Evolutionary conservation across 2,329 filamentous ascomycete species (phyloP).

Genomic region (Neonectria neomacrospora): DNA sequence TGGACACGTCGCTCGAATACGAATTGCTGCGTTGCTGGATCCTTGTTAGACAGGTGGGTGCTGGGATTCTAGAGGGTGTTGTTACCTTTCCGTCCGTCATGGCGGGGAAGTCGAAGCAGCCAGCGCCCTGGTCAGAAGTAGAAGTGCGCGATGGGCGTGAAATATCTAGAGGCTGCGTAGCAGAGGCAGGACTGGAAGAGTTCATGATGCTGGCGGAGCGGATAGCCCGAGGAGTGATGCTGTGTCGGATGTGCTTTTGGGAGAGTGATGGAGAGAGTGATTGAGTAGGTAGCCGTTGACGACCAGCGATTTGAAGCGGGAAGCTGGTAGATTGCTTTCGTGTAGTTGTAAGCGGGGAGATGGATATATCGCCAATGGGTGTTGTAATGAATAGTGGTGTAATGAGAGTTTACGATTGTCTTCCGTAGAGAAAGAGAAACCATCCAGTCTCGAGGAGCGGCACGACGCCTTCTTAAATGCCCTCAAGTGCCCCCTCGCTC

Average conservation of each 20-base stretch:
- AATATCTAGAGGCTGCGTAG: constrained; percentile 29
- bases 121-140: constrained; percentile 35
- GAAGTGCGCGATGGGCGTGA: constrained; percentile 30
- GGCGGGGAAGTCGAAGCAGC: constrained; percentile 38
- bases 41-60: constrained; percentile 33
- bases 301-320: constrained; percentile 4
- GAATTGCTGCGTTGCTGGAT: constrained; percentile 44
- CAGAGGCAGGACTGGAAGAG: constrained; percentile 19
- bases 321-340: not conserved
- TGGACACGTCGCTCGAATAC: constrained; percentile 45
- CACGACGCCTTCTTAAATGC: constrained; percentile 26
- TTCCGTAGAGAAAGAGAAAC: not conserved
- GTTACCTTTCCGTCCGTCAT: constrained; percentile 42
- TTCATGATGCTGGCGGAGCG: constrained; percentile 20
- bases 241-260: not conserved
- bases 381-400: constrained; percentile 30
- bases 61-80: constrained; percentile 9
- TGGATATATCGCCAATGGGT: constrained; percentile 22
- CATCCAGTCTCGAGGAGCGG: not conserved
- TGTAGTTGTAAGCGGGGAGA: not conserved
- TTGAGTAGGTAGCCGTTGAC: constrained; percentile 2
- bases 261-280: constrained; percentile 1
- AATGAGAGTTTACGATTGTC: not conserved
- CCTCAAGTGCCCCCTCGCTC: not conserved
- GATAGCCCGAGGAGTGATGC: constrained; percentile 7